Evolutionary conservation across 2,329 filamentous ascomycete species (phyloP).

Genomic region (Exophiala bonariae): DNA sequence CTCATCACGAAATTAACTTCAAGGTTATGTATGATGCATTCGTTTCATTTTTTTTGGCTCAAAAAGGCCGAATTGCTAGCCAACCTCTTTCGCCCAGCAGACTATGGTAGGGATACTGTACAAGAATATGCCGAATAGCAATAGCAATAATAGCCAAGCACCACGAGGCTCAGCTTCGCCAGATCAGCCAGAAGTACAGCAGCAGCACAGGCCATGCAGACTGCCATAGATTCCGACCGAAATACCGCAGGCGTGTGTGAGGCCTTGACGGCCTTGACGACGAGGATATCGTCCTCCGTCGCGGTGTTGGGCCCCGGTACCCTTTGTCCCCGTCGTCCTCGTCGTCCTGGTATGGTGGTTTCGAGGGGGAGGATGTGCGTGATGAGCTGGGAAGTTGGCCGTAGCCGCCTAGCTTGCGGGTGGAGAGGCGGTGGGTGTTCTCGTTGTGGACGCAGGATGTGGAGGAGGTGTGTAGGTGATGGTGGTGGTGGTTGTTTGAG

Average conservation of each 20-base stretch:
- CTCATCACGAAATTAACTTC: no score
- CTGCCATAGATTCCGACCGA: slow-evolving; percentile 61
- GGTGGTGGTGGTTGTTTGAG: slow-evolving; percentile 34
- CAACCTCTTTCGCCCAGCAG: no score
- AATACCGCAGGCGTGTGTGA: slow-evolving; percentile 57
- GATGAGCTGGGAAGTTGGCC: slow-evolving; percentile 36
- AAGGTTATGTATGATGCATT: no score
- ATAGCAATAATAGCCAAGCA: no score
- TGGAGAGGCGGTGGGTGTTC: slow-evolving; percentile 15
- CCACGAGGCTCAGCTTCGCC: slow-evolving; percentile 54
- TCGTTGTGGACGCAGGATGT: slow-evolving; percentile 15
- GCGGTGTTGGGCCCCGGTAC: slow-evolving; percentile 24
- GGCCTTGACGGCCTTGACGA: slow-evolving; percentile 28
- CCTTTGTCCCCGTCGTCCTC: slow-evolving; percentile 5
- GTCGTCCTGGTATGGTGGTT: slow-evolving; percentile 46
- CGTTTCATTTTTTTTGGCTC: no score
- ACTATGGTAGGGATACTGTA: no score
- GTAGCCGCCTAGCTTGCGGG: slow-evolving; percentile 24
- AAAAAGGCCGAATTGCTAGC: no score
- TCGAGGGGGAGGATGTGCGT: slow-evolving; percentile 57
- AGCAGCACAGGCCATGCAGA: slow-evolving; percentile 63
- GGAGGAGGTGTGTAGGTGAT: slow-evolving; percentile 29
- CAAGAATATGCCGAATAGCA: no score
- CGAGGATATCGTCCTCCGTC: slow-evolving; percentile 4
- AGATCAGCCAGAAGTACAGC: slow-evolving; percentile 68